Evolutionary conservation across 2,329 filamentous ascomycete species (phyloP).

Genomic region (Emericellopsis cladophorae): DNA sequence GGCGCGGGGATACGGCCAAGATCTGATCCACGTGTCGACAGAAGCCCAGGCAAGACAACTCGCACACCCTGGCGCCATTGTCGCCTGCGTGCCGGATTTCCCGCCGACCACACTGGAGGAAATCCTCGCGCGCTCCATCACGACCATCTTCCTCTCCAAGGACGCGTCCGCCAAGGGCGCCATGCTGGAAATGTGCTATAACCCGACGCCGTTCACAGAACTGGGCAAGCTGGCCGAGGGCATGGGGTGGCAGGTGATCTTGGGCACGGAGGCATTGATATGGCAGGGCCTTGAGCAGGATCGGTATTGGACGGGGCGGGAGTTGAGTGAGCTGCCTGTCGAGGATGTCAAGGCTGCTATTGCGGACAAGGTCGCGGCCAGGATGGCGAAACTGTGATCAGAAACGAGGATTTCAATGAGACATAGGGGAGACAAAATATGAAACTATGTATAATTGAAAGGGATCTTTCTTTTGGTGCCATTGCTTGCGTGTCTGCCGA

Average conservation of each 20-base stretch:
- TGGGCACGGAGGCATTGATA: slow-evolving; percentile 66
- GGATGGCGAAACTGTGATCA: slow-evolving; percentile 1
- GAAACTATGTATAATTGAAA: too few relatives aligned
- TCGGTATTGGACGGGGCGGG: slow-evolving; percentile 50
- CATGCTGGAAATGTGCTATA: slow-evolving; percentile 76
- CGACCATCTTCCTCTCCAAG: slow-evolving; percentile 32
- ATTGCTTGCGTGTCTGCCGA: too few relatives aligned
- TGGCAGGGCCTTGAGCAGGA: slow-evolving; percentile 65
- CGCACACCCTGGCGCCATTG: slow-evolving; percentile 50
- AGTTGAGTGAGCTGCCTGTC: slow-evolving; percentile 45
- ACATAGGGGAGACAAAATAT: neutral
- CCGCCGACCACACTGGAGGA: slow-evolving; percentile 55
- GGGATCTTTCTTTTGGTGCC: too few relatives aligned
- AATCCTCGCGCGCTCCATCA: slow-evolving; percentile 41
- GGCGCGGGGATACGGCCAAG: slow-evolving; percentile 43
- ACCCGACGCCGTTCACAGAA: slow-evolving; percentile 56
- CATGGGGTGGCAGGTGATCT: slow-evolving; percentile 59
- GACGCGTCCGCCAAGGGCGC: slow-evolving; percentile 42
- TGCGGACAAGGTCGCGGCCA: slow-evolving; percentile 23
- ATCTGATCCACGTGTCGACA: slow-evolving; percentile 47
- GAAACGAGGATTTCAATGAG: neutral
- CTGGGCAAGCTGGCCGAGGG: slow-evolving; percentile 48
- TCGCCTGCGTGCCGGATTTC: slow-evolving; percentile 67
- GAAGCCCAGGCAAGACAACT: slow-evolving; percentile 46
- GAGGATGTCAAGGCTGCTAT: slow-evolving; percentile 42